Evolutionary conservation across 2,329 filamentous ascomycete species (phyloP), one percentile per base, ranked within the genome.

Genomic region (Lecanicillium sp.): DNA sequence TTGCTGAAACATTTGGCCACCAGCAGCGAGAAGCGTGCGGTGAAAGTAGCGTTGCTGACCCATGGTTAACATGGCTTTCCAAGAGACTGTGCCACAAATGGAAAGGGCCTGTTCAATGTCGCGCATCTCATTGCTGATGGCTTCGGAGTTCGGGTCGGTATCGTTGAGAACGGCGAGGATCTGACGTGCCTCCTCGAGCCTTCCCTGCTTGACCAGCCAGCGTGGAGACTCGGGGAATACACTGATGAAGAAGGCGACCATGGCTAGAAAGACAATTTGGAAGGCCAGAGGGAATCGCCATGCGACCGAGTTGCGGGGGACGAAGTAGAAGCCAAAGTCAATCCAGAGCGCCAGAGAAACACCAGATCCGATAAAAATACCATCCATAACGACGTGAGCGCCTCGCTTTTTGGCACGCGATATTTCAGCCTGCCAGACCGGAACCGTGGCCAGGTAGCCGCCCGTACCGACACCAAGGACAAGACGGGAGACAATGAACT

Each of bases 401-500:
- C 74, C 74, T 50, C 76, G 65, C 40, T 66, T 71, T 28, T 64
- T 67, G 0, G 75, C 69, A 46, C 74, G 69, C 2, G 53, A 50
- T 0, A 52, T 55, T 49, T 77, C 73, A 0, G 69, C 69, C 41
- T 74, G 70, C 72, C 72, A 77, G 0, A 70, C 73, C 0, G 72
- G 72, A 3, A 57, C 53, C 4, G 68, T 69, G 56, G 73, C 75
- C 28, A 64, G 68, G 41, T 75, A 58, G 17, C 75, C 48, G 4
- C 71, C 74, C 17, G 76, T 61, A 7, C 72, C 72, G 52, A 70
- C 63, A 2, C 74, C 72, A 11, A 69, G 66, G 19, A 77, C 56
- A 40, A 77, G 65, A 15, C 70, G 56, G 1, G 69, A 69, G 32
- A 71, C 51, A 14, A 57, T 53, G 34, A 57, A 53, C 41, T 57